Evolutionary conservation across 768 basidiomycete genomes (phyloP).

Genomic region (Serendipita sp.): DNA sequence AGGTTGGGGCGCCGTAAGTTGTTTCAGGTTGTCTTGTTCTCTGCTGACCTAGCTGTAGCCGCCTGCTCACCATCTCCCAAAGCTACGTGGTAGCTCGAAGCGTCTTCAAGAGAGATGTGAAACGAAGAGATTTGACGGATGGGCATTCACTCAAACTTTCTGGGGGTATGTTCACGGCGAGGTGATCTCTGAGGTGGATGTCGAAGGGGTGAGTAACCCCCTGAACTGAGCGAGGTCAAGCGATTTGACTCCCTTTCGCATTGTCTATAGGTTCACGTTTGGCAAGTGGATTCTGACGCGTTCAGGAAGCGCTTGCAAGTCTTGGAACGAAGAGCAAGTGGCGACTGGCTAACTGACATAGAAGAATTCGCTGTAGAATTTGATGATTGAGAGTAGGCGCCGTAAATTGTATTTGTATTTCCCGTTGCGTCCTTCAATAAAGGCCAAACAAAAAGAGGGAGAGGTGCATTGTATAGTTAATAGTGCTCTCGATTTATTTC

Average conservation of each 20-base stretch:
- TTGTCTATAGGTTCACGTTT: neutral
- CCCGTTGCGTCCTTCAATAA: too few relatives aligned
- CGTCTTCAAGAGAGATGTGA: neutral
- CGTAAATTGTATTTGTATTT: too few relatives aligned
- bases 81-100: neutral
- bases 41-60: neutral
- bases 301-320: neutral
- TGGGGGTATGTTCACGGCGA: neutral
- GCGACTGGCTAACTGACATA: neutral
- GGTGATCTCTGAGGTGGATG: neutral
- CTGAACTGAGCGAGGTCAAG: neutral
- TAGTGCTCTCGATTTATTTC: too few relatives aligned
- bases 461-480: too few relatives aligned
- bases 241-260: neutral
- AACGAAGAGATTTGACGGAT: neutral
- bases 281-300: neutral
- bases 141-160: neutral
- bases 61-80: neutral
- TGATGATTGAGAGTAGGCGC: neutral
- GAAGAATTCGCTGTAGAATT: neutral
- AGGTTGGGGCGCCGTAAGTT: neutral
- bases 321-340: neutral
- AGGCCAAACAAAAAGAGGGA: too few relatives aligned
- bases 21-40: neutral
- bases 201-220: neutral